phyloP scores from a whole-genome alignment of 2,329 filamentous ascomycete species.

The Ophiobolus disseminans region DNA sequence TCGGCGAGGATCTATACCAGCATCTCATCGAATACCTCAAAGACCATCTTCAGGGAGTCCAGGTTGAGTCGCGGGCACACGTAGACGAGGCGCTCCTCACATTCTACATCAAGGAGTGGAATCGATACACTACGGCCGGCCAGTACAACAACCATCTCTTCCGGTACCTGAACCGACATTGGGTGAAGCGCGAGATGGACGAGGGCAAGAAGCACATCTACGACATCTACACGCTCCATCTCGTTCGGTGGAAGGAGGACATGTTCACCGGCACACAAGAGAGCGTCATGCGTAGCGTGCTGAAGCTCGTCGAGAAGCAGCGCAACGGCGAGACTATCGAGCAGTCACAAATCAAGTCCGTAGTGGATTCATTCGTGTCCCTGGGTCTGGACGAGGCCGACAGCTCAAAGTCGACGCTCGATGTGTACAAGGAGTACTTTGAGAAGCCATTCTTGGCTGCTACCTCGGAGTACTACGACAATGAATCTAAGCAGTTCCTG shows the following conservation, averaged over 20 bases:
- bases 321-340: conserved; percentile 97
- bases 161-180: conserved; percentile 94
- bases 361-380: conserved; percentile 94
- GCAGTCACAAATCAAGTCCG: conserved; percentile 93
- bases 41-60: conserved; percentile 74
- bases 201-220: conserved; percentile 98
- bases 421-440: conserved; percentile 92
- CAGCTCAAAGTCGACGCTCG: conserved; percentile 89
- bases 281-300: conserved; percentile 93
- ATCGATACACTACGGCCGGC: conserved; percentile 90
- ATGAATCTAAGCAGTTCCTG: conserved; percentile 92
- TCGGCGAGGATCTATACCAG: conserved; percentile 95
- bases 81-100: conserved; percentile 86
- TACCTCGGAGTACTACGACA: conserved; percentile 84
- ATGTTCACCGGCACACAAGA: conserved; percentile 83
- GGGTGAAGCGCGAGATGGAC: conserved; percentile 98
- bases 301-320: conserved; percentile 96
- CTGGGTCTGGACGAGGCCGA: conserved; percentile 93
- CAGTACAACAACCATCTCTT: conserved; percentile 99
- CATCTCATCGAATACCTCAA: conserved; percentile 87
- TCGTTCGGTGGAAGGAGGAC: conserved; percentile 93
- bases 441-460: conserved; percentile 89
- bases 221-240: conserved; percentile 95
- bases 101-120: conserved; percentile 98
- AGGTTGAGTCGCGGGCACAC: conserved; percentile 76